These are phyloP conservation scores for Monosporozyma unispora DNA, from an alignment of 805 yeast genomes.

Conservation along the genomic window DNA sequence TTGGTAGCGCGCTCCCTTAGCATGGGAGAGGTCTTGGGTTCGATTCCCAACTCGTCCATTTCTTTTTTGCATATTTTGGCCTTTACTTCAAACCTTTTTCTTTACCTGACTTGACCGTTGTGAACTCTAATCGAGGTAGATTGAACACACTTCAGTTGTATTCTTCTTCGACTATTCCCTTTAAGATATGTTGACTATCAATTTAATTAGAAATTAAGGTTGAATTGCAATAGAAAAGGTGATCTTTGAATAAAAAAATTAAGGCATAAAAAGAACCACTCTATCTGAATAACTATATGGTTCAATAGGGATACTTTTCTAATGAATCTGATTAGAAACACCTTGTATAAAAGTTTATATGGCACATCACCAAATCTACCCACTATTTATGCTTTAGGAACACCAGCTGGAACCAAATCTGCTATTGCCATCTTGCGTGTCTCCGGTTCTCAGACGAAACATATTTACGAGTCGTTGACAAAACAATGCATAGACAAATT, in stretches of 20 bases:
- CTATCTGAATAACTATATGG: too few relatives aligned
- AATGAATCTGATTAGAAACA: background rate
- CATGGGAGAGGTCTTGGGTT: slow-evolving; percentile 76
- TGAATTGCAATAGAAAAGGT: too few relatives aligned
- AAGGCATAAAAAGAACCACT: too few relatives aligned
- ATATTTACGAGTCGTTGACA: slow-evolving; percentile 43
- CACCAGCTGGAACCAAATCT: slow-evolving; percentile 60
- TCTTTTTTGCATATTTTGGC: background rate
- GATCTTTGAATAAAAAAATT: background rate
- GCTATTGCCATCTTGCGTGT: slow-evolving; percentile 83
- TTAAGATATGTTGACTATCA: too few relatives aligned
- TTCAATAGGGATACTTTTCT: too few relatives aligned
- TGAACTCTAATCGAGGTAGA: too few relatives aligned
- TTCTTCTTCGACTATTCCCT: too few relatives aligned
- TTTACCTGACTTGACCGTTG: too few relatives aligned
- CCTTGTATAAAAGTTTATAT: background rate
- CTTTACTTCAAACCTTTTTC: too few relatives aligned
- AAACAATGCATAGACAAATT: slow-evolving; percentile 27
- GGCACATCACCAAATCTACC: background rate
- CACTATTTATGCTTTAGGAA: slow-evolving; percentile 86
- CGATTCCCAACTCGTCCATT: slow-evolving; percentile 71
- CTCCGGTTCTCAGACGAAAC: slow-evolving; percentile 57
- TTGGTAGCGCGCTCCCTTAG: slow-evolving; percentile 78
- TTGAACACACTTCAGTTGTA: too few relatives aligned
- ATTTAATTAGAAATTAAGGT: too few relatives aligned